Conservation (phyloP, 352 stramenopile genomes). For the Nothophytophthora sp. region DNA sequence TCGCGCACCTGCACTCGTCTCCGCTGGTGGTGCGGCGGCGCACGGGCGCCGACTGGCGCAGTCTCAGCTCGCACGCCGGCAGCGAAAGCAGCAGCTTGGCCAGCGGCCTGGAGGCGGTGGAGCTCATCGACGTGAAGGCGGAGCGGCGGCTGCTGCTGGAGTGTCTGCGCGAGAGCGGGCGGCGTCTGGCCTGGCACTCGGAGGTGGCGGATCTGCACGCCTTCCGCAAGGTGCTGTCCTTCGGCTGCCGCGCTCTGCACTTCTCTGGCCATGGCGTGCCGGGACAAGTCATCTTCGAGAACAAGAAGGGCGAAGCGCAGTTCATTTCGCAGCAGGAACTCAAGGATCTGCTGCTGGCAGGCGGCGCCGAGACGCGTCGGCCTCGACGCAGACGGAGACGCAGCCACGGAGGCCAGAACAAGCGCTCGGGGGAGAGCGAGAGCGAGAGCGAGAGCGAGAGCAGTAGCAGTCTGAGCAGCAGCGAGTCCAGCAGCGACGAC, state of each 20-base stretch:
- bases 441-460: conserved; percentile 14
- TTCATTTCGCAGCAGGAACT: conserved; percentile 85
- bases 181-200: conserved; percentile 71
- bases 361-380: conserved; percentile 39
- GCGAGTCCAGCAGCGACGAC: conserved; percentile 14
- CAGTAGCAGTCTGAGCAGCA: conserved; percentile 9
- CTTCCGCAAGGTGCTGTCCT: conserved; percentile 81
- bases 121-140: conserved; percentile 84
- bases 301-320: conserved; percentile 76
- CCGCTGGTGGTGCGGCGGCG: conserved; percentile 74
- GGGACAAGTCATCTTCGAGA: conserved; percentile 84
- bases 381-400: conserved; percentile 1
- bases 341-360: conserved; percentile 69
- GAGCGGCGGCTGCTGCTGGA: conserved; percentile 77
- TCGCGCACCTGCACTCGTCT: conserved; percentile 85
- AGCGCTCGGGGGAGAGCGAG: not conserved
- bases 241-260: conserved; percentile 73
- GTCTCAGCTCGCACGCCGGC: conserved; percentile 34
- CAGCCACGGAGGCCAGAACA: conserved; percentile 2
- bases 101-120: conserved; percentile 68
- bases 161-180: conserved; percentile 66
- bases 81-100: conserved; percentile 6
- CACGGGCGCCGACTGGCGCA: conserved; percentile 62
- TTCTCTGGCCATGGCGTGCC: conserved; percentile 81
- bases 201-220: conserved; percentile 82